Conservation (phyloP, 192 early-diverging fungal species). For the Coemansia reversa region DNA sequence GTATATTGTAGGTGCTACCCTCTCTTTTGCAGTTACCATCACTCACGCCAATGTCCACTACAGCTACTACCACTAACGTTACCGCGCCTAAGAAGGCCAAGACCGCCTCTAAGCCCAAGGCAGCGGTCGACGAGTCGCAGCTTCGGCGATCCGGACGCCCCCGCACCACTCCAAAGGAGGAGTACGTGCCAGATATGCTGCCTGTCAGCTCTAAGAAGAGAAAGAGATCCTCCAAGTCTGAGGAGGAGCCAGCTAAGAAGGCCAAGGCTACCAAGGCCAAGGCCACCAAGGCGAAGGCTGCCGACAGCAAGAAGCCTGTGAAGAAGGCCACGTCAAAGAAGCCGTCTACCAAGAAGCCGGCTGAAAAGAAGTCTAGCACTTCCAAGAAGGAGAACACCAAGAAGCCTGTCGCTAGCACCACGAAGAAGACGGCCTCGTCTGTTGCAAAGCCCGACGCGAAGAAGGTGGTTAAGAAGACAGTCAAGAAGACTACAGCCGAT, state of each 20-base stretch:
- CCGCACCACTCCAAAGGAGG: slow-evolving; percentile 40
- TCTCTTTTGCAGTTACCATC: not conserved
- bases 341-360: slow-evolving; percentile 18
- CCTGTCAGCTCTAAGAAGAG: slow-evolving; percentile 36
- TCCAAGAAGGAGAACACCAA: slow-evolving; percentile 24
- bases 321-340: slow-evolving; percentile 18
- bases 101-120: slow-evolving; percentile 38
- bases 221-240: slow-evolving; percentile 23
- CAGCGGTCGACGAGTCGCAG: slow-evolving; percentile 14
- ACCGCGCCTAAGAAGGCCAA: slow-evolving; percentile 38
- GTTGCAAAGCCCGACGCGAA: slow-evolving; percentile 9
- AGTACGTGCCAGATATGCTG: slow-evolving; percentile 42
- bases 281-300: slow-evolving; percentile 15
- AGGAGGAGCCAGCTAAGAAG: slow-evolving; percentile 24
- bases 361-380: slow-evolving; percentile 13
- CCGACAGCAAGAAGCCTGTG: slow-evolving; percentile 10
- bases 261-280: slow-evolving; percentile 16
- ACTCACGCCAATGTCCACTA: slow-evolving; percentile 7
- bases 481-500: too few species aligned
- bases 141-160: slow-evolving; percentile 47
- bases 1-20: not conserved
- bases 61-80: slow-evolving; percentile 7
- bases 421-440: slow-evolving; percentile 21
- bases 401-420: slow-evolving; percentile 15
- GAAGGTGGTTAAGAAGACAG: slow-evolving; percentile 14